Evolutionary conservation across 176 grass and related monocot species (phyloP), one percentile per base, ranked within the genome.

Genomic region (Triticum urartu): DNA sequence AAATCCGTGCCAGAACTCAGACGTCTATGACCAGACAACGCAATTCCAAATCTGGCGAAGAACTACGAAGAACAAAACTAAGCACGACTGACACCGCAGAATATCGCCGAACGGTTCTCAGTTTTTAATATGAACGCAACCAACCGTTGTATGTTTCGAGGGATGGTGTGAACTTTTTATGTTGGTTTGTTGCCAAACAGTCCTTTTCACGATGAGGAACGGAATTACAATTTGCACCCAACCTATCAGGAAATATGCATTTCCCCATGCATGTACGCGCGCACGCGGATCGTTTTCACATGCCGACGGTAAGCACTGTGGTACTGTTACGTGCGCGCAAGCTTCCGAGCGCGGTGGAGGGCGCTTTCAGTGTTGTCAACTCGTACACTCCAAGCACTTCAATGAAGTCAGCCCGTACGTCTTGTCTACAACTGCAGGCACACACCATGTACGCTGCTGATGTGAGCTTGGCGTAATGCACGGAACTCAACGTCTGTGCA

Each of bases 241-340:
- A 64, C 61, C 22, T 64, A 25, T 4, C 21, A 24, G 22, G 11
- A 12, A 12, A 13, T 66, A 11, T 66, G 64, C 25, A 14, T 32
- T 66, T 14, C 25, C 11, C 25, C 25, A 11, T 65, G 63, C 13
- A n/a, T 24, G 40, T 25, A 20, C 17, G 17, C 33, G 15, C 6
- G n/a, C 11, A 26, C 11, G 22, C 40, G 43, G 73, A 76, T 63
- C 54, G 32, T 78, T 78, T 78, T 78, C 76, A 78, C 21, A 78
- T 14, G 20, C 28, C 74, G 17, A 21, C 74, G 48, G 15, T 58
- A 56, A 45, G 24, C 12, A 9, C n/a, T 74, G 75, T 12, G 20
- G 30, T n/a, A 12, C 75, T 35, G 52, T 78, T 60, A 60, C 52
- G 18, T 35, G 50, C 30, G 48, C 33, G 75, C 75, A 33, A 35